Conservation (phyloP, 208 protist species). For the Trypanosoma cruzi region DNA sequence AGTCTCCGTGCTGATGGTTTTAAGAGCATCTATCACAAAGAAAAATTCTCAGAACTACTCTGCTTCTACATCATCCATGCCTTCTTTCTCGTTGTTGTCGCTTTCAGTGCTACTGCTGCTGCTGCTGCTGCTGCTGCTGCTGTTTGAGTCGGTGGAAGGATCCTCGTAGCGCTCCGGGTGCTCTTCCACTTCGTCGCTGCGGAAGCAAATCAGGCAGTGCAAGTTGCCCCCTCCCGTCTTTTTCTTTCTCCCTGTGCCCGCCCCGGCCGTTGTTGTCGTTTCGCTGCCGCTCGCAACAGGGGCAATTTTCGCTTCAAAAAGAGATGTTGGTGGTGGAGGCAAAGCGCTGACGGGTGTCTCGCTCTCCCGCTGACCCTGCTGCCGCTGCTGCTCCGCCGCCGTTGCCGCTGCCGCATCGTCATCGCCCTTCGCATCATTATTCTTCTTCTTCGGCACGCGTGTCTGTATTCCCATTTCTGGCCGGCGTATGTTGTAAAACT, state of each 20-base stretch:
- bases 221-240: conserved; percentile 56
- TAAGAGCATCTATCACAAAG: neutral
- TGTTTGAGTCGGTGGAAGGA: neutral
- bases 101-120: conserved; percentile 14
- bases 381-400: no score
- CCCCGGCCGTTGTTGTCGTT: neutral
- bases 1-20: neutral
- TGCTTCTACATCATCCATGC: neutral
- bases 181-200: conserved; percentile 72
- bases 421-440: neutral
- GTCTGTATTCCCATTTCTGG: conserved; percentile 83
- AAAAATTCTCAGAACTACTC: neutral
- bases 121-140: conserved; percentile 13
- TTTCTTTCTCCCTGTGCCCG: conserved; percentile 27
- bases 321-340: neutral
- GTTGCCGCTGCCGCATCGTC: neutral
- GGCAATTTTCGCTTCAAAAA: neutral
- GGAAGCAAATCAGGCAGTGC: conserved; percentile 89
- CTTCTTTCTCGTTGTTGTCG: conserved; percentile 2
- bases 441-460: conserved; percentile 40
- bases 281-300: neutral
- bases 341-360: neutral
- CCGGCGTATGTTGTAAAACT: conserved; percentile 91
- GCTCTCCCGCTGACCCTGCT: conserved; percentile 2
- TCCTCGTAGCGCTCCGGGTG: conserved; percentile 58